Base-by-base conservation (phyloP, 148 eudicot genomes). In the Camellia lanceoleosa region DNA sequence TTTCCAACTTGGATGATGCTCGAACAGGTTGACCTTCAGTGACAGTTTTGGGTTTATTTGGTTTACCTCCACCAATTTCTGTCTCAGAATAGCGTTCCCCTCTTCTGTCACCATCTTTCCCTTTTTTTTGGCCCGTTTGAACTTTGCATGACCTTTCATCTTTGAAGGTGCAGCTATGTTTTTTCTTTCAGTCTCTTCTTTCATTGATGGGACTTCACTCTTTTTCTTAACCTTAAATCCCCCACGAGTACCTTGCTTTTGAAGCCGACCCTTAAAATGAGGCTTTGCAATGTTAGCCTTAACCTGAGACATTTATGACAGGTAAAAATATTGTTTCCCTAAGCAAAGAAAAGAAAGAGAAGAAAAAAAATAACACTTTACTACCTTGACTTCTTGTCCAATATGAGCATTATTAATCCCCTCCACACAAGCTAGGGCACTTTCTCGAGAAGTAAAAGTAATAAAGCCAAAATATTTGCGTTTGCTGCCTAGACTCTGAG, bases 211-310 rank as follows among this genome's bases (percentile, higher is more conserved):
- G 38, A 30, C 38, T 30, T 30, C 38, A 30, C 38, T 30, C 38
- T 30, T 30, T 30, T 30, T 30, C 38, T 30, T 47, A 60, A 79
- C 82, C 79, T 83, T 83, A 49, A 62, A 75, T 75, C 85, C 85
- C 59, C 85, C 82, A 59, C 71, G 76, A 55, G 61, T 60, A 46
- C 74, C 79, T 71, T 83, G 63, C 58, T 68, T 83, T 19, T 67
- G 79, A 56, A 51, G 69, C 58, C 51, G 80, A 5, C 72, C 71
- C 16, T 83, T 83, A 20, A 13, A 51, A 52, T 61, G 80, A 68
- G 85, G 74, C 75, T 70, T 83, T 42, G 82, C 85, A 61, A 83
- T 75, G 73, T 80, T 69, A 54, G 85, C 85, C 60, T 58, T 79
- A 23, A 83, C 63, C 82, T 83, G 77, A 75, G 43, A 38, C 49